Base-by-base conservation (phyloP, 139 green algal genomes). In the Nannochloris sp. region DNA sequence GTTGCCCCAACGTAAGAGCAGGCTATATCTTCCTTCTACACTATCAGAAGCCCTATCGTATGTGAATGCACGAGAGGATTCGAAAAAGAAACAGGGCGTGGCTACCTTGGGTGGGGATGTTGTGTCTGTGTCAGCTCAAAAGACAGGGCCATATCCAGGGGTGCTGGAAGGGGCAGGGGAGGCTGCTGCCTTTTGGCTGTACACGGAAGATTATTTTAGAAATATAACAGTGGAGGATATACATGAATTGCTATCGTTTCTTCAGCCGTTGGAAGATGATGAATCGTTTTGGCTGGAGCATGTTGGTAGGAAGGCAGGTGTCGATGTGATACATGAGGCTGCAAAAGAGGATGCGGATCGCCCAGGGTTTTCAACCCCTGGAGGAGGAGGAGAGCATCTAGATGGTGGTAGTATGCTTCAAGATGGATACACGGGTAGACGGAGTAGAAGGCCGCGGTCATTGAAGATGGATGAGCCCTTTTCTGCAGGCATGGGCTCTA, bases 191-290 rank as follows among this genome's bases (percentile, higher is more conserved):
- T 90, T 85, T 48, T 90, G 84, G 84, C 60, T 85, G 44, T 83
- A 84, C 36, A 73, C 79, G 3, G 83, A 90, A 80, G 85, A 89
- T 23, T 90, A 87, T 70, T 91, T 92, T 60, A 68, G 85, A 0
- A 77, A 88, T 46, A 60, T 89, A 4, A 85, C 77, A 3, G 68
- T 69, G n/a, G 82, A 91, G 44, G 85, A 92, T 51, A 27, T 92
- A 7, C 53, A 61, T 9, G 64, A 66, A 8, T 66, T 92, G 34
- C 48, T 87, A 34, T 19, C 12, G 50, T 34, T 37, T 0, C 25
- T 37, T 29, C 15, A 9, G 50, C 19, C 19, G 19, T 19, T 37
- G 12, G 21, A 0, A 10, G n/a, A 19, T 15, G 50, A 58, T 34
- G 50, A 29, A 19, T 5, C 21, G 12, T 16, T 58, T 0, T 36